Percentiles rank a stretch among this genome's conserved stretches.
Conservation (phyloP, 139 green algal species). For the Micromonas pusilla region DNA sequence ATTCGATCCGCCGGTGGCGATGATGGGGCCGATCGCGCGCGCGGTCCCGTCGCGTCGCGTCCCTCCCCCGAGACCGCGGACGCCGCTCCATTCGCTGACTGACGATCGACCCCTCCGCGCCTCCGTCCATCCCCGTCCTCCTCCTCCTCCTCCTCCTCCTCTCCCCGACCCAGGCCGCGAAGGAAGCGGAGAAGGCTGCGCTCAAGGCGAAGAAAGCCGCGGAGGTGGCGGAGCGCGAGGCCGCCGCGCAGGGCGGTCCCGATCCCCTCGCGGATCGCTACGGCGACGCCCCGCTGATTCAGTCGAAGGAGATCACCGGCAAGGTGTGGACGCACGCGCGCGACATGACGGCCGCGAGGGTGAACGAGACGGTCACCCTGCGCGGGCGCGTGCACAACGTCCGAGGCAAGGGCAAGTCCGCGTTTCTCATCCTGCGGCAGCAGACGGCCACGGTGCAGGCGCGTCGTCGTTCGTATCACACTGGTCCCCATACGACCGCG, state of each 20-base stretch:
- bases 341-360: slow-evolving; percentile 15
- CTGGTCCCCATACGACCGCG: too few species aligned
- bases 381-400: slow-evolving; percentile 71
- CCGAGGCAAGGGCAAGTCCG: slow-evolving; percentile 89
- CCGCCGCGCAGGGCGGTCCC: slow-evolving; percentile 50
- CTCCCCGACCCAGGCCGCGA: background rate
- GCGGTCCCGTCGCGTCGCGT: too few species aligned
- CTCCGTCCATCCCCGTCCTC: too few species aligned
- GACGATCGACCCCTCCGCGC: too few species aligned
- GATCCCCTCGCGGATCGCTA: slow-evolving; percentile 86
- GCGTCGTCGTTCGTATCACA: too few species aligned
- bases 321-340: slow-evolving; percentile 30
- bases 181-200: slow-evolving; percentile 24
- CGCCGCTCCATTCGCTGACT: too few species aligned
- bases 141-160: background rate
- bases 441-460: slow-evolving; percentile 75
- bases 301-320: slow-evolving; percentile 52
- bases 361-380: slow-evolving; percentile 30
- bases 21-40: too few species aligned
- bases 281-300: slow-evolving; percentile 74
- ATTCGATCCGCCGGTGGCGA: too few species aligned
- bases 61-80: too few species aligned
- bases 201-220: slow-evolving; percentile 44
- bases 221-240: slow-evolving; percentile 41
- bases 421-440: slow-evolving; percentile 90